Percentiles rank a stretch among this genome's conserved stretches.
These are phyloP conservation scores for Cystoisospora suis DNA, from an alignment of 169 alveolate genomes.

Conservation along the genomic window DNA sequence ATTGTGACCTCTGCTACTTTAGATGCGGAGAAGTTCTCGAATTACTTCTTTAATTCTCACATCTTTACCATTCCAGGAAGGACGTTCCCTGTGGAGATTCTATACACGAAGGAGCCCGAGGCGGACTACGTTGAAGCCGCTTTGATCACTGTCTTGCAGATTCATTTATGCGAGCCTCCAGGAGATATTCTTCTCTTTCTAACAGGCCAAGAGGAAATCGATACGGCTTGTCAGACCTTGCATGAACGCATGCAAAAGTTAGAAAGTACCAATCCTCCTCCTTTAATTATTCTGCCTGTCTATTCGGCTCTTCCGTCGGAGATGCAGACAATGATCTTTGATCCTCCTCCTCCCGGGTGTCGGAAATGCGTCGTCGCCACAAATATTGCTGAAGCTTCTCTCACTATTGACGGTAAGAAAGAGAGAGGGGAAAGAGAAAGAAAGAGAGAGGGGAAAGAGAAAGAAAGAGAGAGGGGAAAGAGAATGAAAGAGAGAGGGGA, in stretches of 20 bases:
- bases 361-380: conserved; percentile 99
- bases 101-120: conserved; percentile 97
- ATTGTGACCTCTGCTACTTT: conserved; percentile 99
- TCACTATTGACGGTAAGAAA: conserved; percentile 97
- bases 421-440: not conserved
- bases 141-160: conserved; percentile 94
- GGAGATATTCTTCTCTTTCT: conserved; percentile 98
- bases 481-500: not conserved
- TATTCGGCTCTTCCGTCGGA: conserved; percentile 98
- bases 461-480: not conserved
- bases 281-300: conserved; percentile 94
- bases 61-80: conserved; percentile 99
- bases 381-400: conserved; percentile 99
- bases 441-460: not conserved
- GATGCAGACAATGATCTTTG: conserved; percentile 96
- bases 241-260: conserved; percentile 88
- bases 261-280: conserved; percentile 95
- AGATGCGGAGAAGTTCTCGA: conserved; percentile 96
- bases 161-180: conserved; percentile 95
- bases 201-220: conserved; percentile 99
- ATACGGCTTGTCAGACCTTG: conserved; percentile 96
- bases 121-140: conserved; percentile 98
- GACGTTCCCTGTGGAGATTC: conserved; percentile 95
- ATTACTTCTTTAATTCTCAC: conserved; percentile 94
- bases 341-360: conserved; percentile 98